These are phyloP conservation scores for Boletus sp. DNA, from an alignment of 768 basidiomycete species.

Conservation along the genomic window DNA sequence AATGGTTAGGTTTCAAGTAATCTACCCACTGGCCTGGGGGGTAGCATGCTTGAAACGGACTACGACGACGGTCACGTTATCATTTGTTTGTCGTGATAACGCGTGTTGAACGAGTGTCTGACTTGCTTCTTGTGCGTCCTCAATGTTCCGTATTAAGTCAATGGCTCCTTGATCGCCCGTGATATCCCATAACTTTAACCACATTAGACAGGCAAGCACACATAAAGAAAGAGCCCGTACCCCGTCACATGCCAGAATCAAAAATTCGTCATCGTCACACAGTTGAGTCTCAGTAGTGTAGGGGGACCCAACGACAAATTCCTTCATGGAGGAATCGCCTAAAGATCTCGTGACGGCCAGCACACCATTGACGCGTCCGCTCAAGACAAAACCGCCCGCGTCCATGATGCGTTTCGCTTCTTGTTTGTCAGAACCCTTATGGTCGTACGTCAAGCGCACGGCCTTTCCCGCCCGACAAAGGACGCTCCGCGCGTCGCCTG, in stretches of 20 bases:
- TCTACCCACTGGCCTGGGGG: constrained; percentile 15
- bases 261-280: constrained; percentile 87
- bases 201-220: constrained; percentile 5
- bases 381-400: constrained; percentile 98
- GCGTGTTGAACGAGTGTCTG: constrained; percentile 80
- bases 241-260: constrained; percentile 96
- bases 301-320: constrained; percentile 96
- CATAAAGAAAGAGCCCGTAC: constrained; percentile 48
- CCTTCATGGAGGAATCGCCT: constrained; percentile 98
- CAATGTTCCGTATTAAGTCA: constrained; percentile 69
- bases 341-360: constrained; percentile 94
- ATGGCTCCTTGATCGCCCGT: constrained; percentile 88
- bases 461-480: constrained; percentile 89
- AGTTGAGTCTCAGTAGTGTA: constrained; percentile 98
- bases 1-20: neutral
- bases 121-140: constrained; percentile 83
- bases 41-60: constrained; percentile 64
- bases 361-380: constrained; percentile 96
- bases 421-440: constrained; percentile 96
- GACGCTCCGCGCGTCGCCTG: constrained; percentile 94
- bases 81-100: constrained; percentile 83
- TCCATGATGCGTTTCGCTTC: constrained; percentile 98
- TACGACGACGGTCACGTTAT: constrained; percentile 92
- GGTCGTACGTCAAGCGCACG: constrained; percentile 94
- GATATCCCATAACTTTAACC: constrained; percentile 89